Conservation (phyloP, 1,139 yeast species). For the Scheffersomyces stambukii region DNA sequence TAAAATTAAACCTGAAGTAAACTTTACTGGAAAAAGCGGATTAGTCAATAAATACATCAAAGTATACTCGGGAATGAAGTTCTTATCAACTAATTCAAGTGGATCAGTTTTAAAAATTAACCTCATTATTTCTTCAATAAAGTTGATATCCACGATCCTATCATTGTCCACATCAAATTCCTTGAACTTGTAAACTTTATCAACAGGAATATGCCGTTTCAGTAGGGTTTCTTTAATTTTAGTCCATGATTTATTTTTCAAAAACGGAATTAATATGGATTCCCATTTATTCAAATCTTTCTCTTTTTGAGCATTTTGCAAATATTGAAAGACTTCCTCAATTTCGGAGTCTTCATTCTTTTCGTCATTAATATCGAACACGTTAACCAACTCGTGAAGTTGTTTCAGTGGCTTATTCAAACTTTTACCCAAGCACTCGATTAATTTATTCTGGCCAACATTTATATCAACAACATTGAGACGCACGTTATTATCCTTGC, state of each 20-base stretch:
- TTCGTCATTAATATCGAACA: conserved; percentile 24
- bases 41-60: conserved; percentile 77
- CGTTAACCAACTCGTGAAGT: conserved; percentile 26
- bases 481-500: conserved; percentile 40
- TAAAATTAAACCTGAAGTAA: conserved; percentile 50
- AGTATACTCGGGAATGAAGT: conserved; percentile 53
- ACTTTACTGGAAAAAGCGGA: conserved; percentile 71
- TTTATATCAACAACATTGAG: conserved; percentile 50
- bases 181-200: conserved; percentile 20
- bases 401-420: conserved; percentile 15
- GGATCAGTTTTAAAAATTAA: conserved; percentile 32
- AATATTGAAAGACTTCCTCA: conserved; percentile 18
- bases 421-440: conserved; percentile 71
- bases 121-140: conserved; percentile 47
- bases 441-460: conserved; percentile 66
- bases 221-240: conserved; percentile 14
- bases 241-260: conserved; percentile 27
- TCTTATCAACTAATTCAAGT: conserved; percentile 17
- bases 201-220: too few species aligned
- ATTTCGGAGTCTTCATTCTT: conserved; percentile 21
- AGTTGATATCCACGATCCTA: conserved; percentile 58
- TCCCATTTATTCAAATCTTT: conserved; percentile 27
- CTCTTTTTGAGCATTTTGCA: conserved; percentile 15
- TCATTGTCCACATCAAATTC: conserved; percentile 65
- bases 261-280: conserved; percentile 27